Conservation (phyloP, 441 rosid species). For the Syzygium malaccense region DNA sequence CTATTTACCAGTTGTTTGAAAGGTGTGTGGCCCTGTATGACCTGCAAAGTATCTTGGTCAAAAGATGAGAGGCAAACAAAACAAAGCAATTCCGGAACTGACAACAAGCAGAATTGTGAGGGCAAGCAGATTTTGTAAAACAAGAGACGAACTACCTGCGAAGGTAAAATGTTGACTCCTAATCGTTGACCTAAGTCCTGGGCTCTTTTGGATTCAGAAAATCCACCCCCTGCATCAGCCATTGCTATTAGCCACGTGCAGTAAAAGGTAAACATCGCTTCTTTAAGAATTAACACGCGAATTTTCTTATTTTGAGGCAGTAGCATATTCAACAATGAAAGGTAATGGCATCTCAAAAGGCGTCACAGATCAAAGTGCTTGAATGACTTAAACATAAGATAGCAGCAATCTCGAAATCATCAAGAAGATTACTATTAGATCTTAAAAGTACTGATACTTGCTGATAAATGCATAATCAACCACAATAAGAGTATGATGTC, state of each 20-base stretch:
- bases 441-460: background rate
- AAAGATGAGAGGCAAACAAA: background rate
- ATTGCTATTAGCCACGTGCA: background rate
- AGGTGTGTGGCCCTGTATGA: constrained; percentile 79
- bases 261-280: background rate
- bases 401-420: background rate
- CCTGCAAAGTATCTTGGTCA: constrained; percentile 26
- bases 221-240: constrained; percentile 58
- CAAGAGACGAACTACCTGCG: constrained; percentile 35
- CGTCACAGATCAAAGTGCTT: background rate
- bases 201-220: constrained; percentile 77
- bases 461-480: background rate
- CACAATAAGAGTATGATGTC: background rate
- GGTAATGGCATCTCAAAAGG: background rate
- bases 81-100: background rate
- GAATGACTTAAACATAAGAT: background rate
- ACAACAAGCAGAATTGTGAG: background rate
- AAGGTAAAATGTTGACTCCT: constrained; percentile 44
- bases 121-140: background rate
- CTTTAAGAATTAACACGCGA: background rate
- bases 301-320: background rate
- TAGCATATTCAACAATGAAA: background rate
- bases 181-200: constrained; percentile 51
- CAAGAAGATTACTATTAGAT: background rate
- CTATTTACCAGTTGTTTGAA: constrained; percentile 50